phyloP scores from a whole-genome alignment of 2,329 filamentous ascomycete species.

The Claviceps sp. region DNA sequence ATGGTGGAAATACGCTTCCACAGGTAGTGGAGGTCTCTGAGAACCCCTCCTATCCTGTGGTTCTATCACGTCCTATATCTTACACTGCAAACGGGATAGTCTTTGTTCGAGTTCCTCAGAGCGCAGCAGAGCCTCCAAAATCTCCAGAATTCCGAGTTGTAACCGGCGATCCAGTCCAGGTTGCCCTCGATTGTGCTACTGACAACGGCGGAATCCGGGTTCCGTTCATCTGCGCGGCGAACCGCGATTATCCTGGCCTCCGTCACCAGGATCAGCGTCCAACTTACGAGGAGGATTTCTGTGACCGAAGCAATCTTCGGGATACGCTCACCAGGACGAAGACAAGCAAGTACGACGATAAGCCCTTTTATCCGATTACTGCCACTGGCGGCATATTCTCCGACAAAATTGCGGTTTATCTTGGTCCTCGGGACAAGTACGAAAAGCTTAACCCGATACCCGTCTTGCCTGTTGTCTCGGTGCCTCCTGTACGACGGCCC shows the following conservation, averaged over 20 bases:
- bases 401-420: constrained; percentile 57
- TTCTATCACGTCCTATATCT: constrained; percentile 44
- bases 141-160: constrained; percentile 38
- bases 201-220: constrained; percentile 32
- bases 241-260: constrained; percentile 64
- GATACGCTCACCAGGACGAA: constrained; percentile 52
- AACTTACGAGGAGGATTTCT: constrained; percentile 51
- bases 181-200: constrained; percentile 42
- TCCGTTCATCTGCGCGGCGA: constrained; percentile 59
- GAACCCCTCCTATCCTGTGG: constrained; percentile 53
- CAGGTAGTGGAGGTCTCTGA: constrained; percentile 63
- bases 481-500: constrained; percentile 58
- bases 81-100: constrained; percentile 29
- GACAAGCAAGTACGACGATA: constrained; percentile 25
- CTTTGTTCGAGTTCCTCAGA: constrained; percentile 27
- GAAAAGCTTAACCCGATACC: constrained; percentile 40
- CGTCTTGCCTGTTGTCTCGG: constrained; percentile 57
- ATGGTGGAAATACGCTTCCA: constrained; percentile 16
- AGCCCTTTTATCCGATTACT: constrained; percentile 57
- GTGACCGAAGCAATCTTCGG: constrained; percentile 59
- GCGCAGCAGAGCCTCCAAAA: constrained; percentile 19
- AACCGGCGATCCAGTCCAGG: constrained; percentile 44
- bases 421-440: constrained; percentile 55
- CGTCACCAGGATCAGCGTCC: constrained; percentile 57
- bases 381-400: constrained; percentile 58